Percentiles rank a stretch among this genome's conserved stretches.
These are phyloP conservation scores for Goniomonas avonlea DNA, from an alignment of 78 protist species.

Conservation along the genomic window DNA sequence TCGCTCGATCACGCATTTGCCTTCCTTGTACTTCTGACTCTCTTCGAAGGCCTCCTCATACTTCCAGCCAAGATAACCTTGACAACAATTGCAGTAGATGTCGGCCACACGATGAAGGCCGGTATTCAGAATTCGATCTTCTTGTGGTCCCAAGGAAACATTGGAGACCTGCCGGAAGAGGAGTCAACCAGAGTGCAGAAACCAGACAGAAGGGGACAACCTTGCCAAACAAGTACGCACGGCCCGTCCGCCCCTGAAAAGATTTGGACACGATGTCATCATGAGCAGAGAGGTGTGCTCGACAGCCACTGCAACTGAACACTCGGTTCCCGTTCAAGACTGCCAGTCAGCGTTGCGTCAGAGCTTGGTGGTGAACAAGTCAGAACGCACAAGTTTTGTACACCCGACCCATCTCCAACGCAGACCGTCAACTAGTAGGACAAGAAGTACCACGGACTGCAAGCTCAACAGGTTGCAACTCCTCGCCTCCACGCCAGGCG, in stretches of 20 bases:
- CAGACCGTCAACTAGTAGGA: no score
- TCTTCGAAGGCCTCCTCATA: conserved; percentile 54
- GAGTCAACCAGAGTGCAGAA: neutral
- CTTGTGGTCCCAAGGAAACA: conserved; percentile 30
- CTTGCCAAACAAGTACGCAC: conserved; percentile 42
- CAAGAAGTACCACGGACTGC: no score
- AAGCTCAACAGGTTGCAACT: no score
- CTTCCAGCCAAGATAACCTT: conserved; percentile 46
- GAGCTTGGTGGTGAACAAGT: no score
- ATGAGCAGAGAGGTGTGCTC: conserved; percentile 36
- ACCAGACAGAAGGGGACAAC: neutral
- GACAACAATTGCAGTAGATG: conserved; percentile 46
- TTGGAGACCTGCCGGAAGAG: conserved; percentile 12
- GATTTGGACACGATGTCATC: conserved; percentile 33
- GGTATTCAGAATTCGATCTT: conserved; percentile 43
- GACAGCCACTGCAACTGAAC: conserved; percentile 41
- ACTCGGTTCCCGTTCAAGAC: conserved; percentile 23
- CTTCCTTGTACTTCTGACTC: conserved; percentile 65
- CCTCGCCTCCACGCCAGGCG: no score
- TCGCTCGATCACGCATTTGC: conserved; percentile 55
- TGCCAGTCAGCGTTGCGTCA: no score
- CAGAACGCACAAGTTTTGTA: no score
- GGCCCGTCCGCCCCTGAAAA: conserved; percentile 54
- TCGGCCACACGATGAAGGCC: conserved; percentile 53
- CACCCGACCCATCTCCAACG: no score